Conservation (phyloP, 2,329 filamentous ascomycete genomes). For the Penicillium sp. region DNA sequence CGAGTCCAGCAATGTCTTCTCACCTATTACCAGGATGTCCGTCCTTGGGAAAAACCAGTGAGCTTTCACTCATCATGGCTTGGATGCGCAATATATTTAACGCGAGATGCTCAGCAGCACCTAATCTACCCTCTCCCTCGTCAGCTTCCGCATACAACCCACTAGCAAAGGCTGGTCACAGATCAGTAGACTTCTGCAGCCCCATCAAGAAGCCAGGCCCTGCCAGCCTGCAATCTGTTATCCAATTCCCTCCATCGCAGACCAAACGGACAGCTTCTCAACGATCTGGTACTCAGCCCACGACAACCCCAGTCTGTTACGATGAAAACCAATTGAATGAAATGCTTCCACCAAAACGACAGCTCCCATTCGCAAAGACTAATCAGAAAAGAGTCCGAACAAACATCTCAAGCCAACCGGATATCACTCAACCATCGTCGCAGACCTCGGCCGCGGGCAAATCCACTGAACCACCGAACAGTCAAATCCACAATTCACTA, state of each 20-base stretch:
- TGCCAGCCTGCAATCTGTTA: no score
- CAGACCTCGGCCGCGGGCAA: neutral
- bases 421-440: neutral
- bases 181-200: no score
- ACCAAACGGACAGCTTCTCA: neutral
- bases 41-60: conserved; percentile 4
- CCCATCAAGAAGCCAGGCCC: no score
- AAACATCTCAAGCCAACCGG: neutral
- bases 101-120: conserved; percentile 2
- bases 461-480: neutral
- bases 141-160: neutral
- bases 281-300: conserved; percentile 14
- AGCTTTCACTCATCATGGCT: no score
- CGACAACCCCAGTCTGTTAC: conserved; percentile 25
- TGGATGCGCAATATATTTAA: no score
- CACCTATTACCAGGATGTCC: conserved; percentile 4
- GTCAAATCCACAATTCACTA: neutral
- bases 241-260: no score
- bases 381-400: conserved; percentile 16
- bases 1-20: conserved; percentile 3
- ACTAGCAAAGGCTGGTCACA: no score
- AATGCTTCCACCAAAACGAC: conserved; percentile 40
- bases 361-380: conserved; percentile 38
- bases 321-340: conserved; percentile 27
- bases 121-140: conserved; percentile 6